phyloP scores from a whole-genome alignment of 78 protist species.

The Speleostelium caveatum region DNA sequence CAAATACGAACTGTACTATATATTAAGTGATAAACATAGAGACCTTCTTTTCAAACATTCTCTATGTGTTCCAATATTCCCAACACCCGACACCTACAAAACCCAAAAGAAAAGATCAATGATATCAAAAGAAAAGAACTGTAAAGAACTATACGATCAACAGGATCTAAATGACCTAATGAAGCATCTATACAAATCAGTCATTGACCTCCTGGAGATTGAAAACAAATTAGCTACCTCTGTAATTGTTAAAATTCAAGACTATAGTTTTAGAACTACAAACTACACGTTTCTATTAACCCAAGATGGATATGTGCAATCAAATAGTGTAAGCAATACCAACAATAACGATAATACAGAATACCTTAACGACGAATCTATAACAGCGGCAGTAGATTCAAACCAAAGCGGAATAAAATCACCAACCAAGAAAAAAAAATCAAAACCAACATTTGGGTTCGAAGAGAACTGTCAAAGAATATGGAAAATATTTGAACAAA shows the following conservation, averaged over 20 bases:
- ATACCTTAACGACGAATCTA: too few species aligned
- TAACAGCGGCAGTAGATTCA: background rate
- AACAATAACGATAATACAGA: conserved; percentile 12
- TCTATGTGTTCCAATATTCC: conserved; percentile 39
- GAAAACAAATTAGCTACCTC: background rate
- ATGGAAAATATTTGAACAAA: conserved; percentile 6
- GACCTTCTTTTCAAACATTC: conserved; percentile 64
- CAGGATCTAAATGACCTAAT: conserved; percentile 38
- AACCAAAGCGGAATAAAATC: conserved; percentile 1
- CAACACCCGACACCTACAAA: background rate
- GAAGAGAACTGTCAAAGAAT: conserved; percentile 9
- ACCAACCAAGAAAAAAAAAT: background rate
- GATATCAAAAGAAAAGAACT: conserved; percentile 54
- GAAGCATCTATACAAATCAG: background rate
- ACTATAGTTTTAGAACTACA: conserved; percentile 14
- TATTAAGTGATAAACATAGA: conserved; percentile 1
- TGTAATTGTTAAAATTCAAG: conserved; percentile 34
- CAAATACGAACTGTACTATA: conserved; percentile 34
- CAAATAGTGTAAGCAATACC: conserved; percentile 1
- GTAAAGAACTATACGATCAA: conserved; percentile 61
- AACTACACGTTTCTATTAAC: conserved; percentile 13
- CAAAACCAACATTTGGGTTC: background rate
- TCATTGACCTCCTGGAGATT: background rate
- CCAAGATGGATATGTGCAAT: background rate
- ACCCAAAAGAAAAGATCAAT: conserved; percentile 6